A percentile compares a stretch with the other conserved stretches of the same genome.
These are phyloP conservation scores for Apiospora aurea DNA, from an alignment of 2,329 filamentous ascomycete species.

Conservation along the genomic window DNA sequence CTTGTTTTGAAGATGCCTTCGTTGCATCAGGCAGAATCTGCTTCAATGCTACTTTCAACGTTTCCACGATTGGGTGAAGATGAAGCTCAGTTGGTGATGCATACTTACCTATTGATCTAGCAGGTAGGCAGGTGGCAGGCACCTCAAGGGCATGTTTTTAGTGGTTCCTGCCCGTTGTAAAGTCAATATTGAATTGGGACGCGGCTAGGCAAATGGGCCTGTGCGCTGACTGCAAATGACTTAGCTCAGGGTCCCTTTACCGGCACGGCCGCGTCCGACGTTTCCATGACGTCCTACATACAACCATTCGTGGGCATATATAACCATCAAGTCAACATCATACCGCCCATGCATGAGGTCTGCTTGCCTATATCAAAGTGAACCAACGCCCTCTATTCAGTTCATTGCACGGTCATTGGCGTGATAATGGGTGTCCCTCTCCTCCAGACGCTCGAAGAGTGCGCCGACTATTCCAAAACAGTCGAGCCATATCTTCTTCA, in stretches of 20 bases:
- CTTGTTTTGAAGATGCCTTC: background rate
- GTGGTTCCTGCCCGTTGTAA: slow-evolving; percentile 16
- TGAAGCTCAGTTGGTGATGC: background rate
- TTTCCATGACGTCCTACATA: slow-evolving; percentile 7
- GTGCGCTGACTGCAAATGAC: slow-evolving; percentile 5
- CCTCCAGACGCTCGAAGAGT: slow-evolving; percentile 75
- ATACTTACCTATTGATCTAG: background rate
- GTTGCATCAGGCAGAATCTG: background rate
- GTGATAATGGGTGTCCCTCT: slow-evolving; percentile 71
- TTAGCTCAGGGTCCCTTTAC: background rate
- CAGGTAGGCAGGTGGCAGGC: slow-evolving; percentile 9
- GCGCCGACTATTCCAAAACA: slow-evolving; percentile 76
- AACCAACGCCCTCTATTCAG: background rate
- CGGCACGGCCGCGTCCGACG: background rate
- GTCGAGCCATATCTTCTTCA: slow-evolving; percentile 78
- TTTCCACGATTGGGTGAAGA: background rate
- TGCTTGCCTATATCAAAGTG: background rate
- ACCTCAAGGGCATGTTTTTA: slow-evolving; percentile 9
- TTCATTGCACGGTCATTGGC: background rate
- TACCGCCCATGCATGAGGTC: background rate
- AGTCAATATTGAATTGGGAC: slow-evolving; percentile 18
- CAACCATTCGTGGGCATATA: background rate
- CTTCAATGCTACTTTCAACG: background rate
- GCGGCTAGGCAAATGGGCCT: slow-evolving; percentile 8
- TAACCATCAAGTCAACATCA: slow-evolving; percentile 3